Conservation (phyloP, 768 basidiomycete genomes). For the Suillus plorans region DNA sequence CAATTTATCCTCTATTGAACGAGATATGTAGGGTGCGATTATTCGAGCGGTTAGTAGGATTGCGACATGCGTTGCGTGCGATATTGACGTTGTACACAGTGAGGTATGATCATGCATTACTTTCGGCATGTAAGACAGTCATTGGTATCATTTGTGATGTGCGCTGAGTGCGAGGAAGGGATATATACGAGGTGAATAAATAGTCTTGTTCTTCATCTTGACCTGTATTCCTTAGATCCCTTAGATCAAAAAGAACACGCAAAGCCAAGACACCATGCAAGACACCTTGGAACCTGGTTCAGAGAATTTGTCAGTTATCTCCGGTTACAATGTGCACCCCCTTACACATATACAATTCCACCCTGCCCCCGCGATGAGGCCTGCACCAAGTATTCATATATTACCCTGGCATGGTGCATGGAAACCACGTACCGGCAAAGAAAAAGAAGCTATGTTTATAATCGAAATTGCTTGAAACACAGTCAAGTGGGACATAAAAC, state of each 20-base stretch:
- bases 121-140: neutral
- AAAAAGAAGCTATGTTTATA: constrained; percentile 9
- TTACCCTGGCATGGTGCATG: neutral
- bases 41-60: neutral
- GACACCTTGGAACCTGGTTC: constrained; percentile 11
- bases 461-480: constrained; percentile 6
- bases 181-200: neutral
- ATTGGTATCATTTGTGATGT: neutral
- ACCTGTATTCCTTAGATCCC: neutral
- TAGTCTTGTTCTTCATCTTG: neutral
- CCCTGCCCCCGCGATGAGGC: constrained; percentile 1
- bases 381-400: neutral
- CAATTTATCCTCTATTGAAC: neutral
- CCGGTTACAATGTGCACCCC: neutral
- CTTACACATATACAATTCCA: constrained; percentile 13
- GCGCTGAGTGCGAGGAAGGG: neutral
- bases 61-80: neutral
- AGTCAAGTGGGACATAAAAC: neutral
- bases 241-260: constrained; percentile 12
- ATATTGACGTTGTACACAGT: neutral
- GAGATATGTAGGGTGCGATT: neutral
- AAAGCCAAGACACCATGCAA: constrained; percentile 14
- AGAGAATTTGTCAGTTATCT: neutral
- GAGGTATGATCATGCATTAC: neutral
- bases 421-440: constrained; percentile 6